phyloP scores from a whole-genome alignment of 208 protist species.

The Trypanosoma cruzi region DNA sequence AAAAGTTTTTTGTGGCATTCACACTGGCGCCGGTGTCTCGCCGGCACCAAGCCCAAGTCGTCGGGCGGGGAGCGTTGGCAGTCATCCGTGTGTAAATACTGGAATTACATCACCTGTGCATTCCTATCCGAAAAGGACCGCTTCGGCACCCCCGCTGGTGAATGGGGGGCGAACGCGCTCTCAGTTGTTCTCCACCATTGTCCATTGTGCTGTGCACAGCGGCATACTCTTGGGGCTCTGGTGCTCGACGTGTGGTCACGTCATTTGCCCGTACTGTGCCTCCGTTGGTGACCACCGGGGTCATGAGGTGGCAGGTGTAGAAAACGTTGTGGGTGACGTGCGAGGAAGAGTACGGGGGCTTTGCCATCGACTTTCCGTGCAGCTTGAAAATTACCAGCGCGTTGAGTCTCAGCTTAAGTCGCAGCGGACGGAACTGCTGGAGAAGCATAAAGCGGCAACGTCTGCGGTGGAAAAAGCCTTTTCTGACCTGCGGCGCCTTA shows the following conservation, averaged over 20 bases:
- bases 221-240: slow-evolving; percentile 47
- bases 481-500: slow-evolving; percentile 31
- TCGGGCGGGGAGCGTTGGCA: neutral
- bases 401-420: slow-evolving; percentile 39
- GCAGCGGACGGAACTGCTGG: slow-evolving; percentile 33
- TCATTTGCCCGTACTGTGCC: slow-evolving; percentile 73
- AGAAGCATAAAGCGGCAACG: slow-evolving; percentile 29
- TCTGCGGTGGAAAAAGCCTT: slow-evolving; percentile 30
- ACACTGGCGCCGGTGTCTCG: neutral
- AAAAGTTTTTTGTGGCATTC: neutral
- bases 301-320: slow-evolving; percentile 50
- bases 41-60: neutral
- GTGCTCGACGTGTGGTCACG: slow-evolving; percentile 51
- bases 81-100: neutral
- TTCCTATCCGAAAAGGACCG: neutral
- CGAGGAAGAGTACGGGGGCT: slow-evolving; percentile 36
- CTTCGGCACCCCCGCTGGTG: neutral
- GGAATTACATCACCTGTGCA: neutral
- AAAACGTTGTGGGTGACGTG: slow-evolving; percentile 29
- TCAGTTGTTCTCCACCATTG: neutral
- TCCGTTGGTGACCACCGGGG: slow-evolving; percentile 56
- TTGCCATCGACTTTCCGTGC: slow-evolving; percentile 49
- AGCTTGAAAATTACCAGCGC: slow-evolving; percentile 41
- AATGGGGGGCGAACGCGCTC: neutral
- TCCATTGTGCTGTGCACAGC: slow-evolving; percentile 43